phyloP scores from a whole-genome alignment of 2,329 filamentous ascomycete species.

The Fusarium musae region DNA sequence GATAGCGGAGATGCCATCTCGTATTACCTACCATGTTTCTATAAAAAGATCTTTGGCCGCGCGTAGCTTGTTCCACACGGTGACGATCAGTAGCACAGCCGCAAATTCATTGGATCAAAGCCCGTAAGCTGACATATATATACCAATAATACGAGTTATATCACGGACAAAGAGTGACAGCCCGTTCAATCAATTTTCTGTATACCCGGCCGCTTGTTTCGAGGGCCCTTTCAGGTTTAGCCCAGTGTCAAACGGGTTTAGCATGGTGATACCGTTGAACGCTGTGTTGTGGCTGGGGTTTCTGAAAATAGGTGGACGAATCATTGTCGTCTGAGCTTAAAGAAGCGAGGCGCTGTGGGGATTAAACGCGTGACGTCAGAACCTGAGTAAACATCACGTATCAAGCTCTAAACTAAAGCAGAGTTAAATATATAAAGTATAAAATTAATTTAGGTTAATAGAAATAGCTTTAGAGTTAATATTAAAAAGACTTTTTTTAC shows the following conservation, averaged over 20 bases:
- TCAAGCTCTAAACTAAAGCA: neutral
- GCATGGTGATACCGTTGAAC: neutral
- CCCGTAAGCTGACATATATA: neutral
- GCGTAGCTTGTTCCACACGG: slow-evolving; percentile 11
- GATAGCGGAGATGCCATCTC: neutral
- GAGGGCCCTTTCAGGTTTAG: neutral
- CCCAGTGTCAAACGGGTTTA: neutral
- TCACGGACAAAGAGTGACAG: neutral
- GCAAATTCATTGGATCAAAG: neutral
- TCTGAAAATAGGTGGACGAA: neutral
- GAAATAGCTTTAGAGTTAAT: too few species aligned
- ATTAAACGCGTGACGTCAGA: neutral
- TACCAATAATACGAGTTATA: neutral
- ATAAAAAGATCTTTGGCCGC: slow-evolving; percentile 24
- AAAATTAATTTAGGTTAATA: too few species aligned
- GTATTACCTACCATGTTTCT: slow-evolving; percentile 8
- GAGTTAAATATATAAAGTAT: too few species aligned
- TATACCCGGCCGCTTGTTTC: neutral
- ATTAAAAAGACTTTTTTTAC: too few species aligned
- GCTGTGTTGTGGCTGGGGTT: neutral
- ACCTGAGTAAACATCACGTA: too few species aligned
- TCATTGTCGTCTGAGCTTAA: fast-evolving
- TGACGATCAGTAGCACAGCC: neutral
- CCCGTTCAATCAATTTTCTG: neutral
- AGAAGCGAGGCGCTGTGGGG: neutral